Percentiles rank a stretch among this genome's conserved stretches.
Conservation (phyloP, 495 filamentous ascomycete species). For the Penicillium dipodomyicola region DNA sequence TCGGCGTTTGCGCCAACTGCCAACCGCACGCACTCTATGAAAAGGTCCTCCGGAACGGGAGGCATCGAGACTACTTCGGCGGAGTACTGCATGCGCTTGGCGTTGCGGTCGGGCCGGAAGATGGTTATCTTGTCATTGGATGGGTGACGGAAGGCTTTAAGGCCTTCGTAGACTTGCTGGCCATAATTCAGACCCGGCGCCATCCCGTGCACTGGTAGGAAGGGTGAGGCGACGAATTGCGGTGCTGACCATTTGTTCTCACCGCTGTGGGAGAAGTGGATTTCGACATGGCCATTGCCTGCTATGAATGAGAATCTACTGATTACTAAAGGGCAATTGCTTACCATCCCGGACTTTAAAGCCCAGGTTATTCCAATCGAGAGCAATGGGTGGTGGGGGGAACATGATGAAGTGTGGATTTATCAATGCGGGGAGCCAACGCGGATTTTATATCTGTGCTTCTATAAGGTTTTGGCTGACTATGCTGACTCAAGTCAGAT, state of each 20-base stretch:
- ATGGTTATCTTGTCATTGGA: slow-evolving; percentile 60
- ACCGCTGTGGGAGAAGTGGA: slow-evolving; percentile 37
- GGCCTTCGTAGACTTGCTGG: slow-evolving; percentile 89
- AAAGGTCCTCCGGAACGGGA: slow-evolving; percentile 66
- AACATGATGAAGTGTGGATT: slow-evolving; percentile 44
- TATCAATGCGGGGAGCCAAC: neutral
- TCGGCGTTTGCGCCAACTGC: slow-evolving; percentile 84
- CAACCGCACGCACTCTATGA: slow-evolving; percentile 68
- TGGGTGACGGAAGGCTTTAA: slow-evolving; percentile 81
- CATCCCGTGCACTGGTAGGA: slow-evolving; percentile 83
- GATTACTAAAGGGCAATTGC: slow-evolving; percentile 5
- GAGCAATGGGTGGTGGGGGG: slow-evolving; percentile 72
- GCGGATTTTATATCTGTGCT: neutral
- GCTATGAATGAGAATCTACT: slow-evolving; percentile 3
- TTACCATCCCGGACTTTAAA: slow-evolving; percentile 87
- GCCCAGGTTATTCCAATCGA: slow-evolving; percentile 87
- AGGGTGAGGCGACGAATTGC: slow-evolving; percentile 71
- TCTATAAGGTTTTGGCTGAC: neutral
- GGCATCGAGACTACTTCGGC: slow-evolving; percentile 78
- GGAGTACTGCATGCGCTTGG: slow-evolving; percentile 73
- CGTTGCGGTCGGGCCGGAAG: slow-evolving; percentile 81
- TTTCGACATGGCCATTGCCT: slow-evolving; percentile 39
- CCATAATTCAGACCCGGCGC: slow-evolving; percentile 89
- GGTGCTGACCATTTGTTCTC: slow-evolving; percentile 65
- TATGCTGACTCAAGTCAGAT: neutral